Base-by-base conservation (phyloP, 2,329 filamentous ascomycete species). In the Akanthomyces lecanii region DNA sequence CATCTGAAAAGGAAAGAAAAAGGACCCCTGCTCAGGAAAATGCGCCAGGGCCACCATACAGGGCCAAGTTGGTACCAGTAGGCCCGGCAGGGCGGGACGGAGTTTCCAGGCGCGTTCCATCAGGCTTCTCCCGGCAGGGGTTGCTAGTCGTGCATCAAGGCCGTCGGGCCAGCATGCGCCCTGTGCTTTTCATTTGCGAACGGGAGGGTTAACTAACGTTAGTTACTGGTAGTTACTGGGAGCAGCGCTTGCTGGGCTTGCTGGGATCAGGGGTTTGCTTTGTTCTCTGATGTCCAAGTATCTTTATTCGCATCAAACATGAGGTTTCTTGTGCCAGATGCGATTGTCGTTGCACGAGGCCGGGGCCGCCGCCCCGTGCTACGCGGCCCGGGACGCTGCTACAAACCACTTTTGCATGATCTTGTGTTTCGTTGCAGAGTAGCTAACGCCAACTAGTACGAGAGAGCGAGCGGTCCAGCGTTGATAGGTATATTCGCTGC, bases 61-160 rank as follows among this genome's bases (percentile, higher is more conserved):
- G 33, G 33, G 33, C 33, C 33, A 30, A 30, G 28, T 6, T 30
- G 28, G 28, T 30, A 30, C 4, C 21, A 21, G 4, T 30, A 6
- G 28, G 28, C 28, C 28, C 28, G 28, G 28, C 23, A 51, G 14
- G 12, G 30, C 56, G 56, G 47, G 45, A 47, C 45, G 44, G 33
- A n/a, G 21, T 47, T 62, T 62, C 59, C 51, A 62, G 40, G 47
- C 28, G 40, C 16, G 47, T 62, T 62, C 59, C 50, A 55, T 38
- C 28, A 62, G 42, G 59, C 52, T 62, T 62, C 59, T 62, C 59
- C 42, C n/a, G 50, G 28, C 59, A 62, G 50, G 50, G 40, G 33
- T 30, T 47, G 38, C 5, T 36, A 4, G 33, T 36, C 33, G 4
- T 21, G 21, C 18, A 30, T 12, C 53, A 30, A 45, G 40, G 25